phyloP scores from a whole-genome alignment of 768 basidiomycete genomes.

The Stropharia rugosoannulata region DNA sequence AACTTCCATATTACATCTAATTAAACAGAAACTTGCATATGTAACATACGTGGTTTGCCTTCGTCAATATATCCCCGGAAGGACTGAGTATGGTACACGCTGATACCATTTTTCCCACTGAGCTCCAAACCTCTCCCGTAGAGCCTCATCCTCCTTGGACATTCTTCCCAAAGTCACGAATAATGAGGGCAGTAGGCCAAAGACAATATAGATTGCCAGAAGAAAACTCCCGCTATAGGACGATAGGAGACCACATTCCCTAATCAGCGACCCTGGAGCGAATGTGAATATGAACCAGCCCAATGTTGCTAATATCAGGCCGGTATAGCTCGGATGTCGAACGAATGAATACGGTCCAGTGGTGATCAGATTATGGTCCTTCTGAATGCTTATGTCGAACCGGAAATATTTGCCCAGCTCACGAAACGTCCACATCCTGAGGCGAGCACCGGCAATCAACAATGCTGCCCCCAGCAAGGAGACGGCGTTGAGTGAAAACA shows the following conservation, averaged over 20 bases:
- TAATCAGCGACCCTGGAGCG: conserved; percentile 39
- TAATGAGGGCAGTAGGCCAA: conserved; percentile 24
- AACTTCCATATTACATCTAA: no score
- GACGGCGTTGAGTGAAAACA: no score
- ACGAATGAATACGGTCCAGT: conserved; percentile 41
- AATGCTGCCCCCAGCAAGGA: no score
- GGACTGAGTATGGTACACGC: no score
- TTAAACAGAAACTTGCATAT: no score
- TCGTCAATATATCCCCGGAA: no score
- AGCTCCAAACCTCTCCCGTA: not conserved
- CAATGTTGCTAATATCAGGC: conserved; percentile 31
- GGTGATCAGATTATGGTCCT: conserved; percentile 40
- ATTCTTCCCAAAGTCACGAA: conserved; percentile 14
- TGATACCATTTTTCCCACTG: no score
- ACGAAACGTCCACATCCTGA: conserved; percentile 5
- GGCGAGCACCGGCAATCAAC: no score
- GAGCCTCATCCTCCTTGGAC: conserved; percentile 8
- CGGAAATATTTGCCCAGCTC: conserved; percentile 36
- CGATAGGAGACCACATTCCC: conserved; percentile 36
- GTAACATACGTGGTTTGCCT: no score
- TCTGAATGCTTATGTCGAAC: conserved; percentile 38
- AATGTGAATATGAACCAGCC: conserved; percentile 24
- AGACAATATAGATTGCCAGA: conserved; percentile 17
- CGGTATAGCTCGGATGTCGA: conserved; percentile 46
- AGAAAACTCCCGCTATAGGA: conserved; percentile 27